phyloP scores from a whole-genome alignment of 495 filamentous ascomycete genomes.

The Tuber brumale region DNA sequence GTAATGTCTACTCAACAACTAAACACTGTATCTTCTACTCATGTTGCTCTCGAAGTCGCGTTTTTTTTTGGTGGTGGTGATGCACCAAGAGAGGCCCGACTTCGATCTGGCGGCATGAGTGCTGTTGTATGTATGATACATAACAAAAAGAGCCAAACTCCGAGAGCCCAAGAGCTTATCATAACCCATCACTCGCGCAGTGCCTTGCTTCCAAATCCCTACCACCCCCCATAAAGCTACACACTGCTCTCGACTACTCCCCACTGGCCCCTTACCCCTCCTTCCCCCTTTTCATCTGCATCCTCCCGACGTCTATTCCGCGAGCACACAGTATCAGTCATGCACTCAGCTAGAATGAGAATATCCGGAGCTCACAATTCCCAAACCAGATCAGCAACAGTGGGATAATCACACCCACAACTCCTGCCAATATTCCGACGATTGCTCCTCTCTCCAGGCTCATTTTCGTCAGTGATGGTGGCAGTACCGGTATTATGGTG shows the following conservation, averaged over 20 bases:
- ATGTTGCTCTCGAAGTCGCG: background rate
- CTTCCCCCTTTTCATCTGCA: background rate
- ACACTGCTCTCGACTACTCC: too few relatives aligned
- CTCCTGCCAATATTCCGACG: background rate
- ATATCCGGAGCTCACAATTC: background rate
- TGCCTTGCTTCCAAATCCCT: background rate
- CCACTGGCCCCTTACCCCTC: constrained; percentile 12
- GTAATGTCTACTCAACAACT: background rate
- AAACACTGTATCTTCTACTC: background rate
- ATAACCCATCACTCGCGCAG: background rate
- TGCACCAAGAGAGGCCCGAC: background rate
- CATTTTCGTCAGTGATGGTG: background rate
- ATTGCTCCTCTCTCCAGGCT: background rate
- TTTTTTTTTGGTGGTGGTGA: background rate
- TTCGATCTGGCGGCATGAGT: background rate
- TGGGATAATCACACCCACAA: background rate
- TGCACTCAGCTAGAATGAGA: background rate
- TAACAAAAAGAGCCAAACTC: background rate
- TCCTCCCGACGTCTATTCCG: background rate
- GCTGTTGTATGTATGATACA: background rate
- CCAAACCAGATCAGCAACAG: constrained; percentile 42
- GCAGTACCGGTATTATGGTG: background rate
- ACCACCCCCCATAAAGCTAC: background rate
- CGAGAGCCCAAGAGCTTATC: background rate
- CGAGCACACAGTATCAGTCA: background rate